These are phyloP conservation scores for Achaetomium macrosporum DNA, from an alignment of 2,329 filamentous ascomycete genomes.

Conservation along the genomic window DNA sequence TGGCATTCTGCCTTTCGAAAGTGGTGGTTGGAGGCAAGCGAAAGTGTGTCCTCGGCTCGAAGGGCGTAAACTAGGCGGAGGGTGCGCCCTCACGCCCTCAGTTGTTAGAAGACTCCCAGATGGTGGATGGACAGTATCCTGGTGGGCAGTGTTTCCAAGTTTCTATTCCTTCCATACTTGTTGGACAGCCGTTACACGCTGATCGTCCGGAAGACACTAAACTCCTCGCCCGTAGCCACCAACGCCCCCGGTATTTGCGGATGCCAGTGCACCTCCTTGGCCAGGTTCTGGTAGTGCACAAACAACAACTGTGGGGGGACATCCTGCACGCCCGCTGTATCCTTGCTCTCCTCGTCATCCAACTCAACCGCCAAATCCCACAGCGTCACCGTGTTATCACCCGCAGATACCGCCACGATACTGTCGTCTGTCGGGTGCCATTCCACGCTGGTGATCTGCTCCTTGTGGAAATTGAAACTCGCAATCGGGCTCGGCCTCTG, in stretches of 20 bases:
- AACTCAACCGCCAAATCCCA: conserved; percentile 97
- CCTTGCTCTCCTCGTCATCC: conserved; percentile 92
- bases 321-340: conserved; percentile 79
- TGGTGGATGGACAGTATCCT: background rate
- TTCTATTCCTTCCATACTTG: background rate
- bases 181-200: conserved; percentile 53
- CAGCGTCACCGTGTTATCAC: conserved; percentile 87
- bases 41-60: too few relatives aligned
- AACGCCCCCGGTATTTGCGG: conserved; percentile 87
- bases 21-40: too few relatives aligned
- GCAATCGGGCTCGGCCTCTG: conserved; percentile 73
- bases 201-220: conserved; percentile 80
- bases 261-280: conserved; percentile 97
- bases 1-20: too few relatives aligned
- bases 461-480: conserved; percentile 89
- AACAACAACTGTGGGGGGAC: conserved; percentile 93
- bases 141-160: background rate
- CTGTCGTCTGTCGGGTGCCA: conserved; percentile 98
- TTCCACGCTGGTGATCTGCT: conserved; percentile 91
- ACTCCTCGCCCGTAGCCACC: conserved; percentile 85
- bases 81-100: too few relatives aligned
- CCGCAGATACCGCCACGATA: conserved; percentile 86
- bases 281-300: conserved; percentile 91
- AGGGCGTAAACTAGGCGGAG: too few relatives aligned
- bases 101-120: background rate